Base-by-base conservation (phyloP, 352 stramenopile genomes). In the Pythium phragmiticola region DNA sequence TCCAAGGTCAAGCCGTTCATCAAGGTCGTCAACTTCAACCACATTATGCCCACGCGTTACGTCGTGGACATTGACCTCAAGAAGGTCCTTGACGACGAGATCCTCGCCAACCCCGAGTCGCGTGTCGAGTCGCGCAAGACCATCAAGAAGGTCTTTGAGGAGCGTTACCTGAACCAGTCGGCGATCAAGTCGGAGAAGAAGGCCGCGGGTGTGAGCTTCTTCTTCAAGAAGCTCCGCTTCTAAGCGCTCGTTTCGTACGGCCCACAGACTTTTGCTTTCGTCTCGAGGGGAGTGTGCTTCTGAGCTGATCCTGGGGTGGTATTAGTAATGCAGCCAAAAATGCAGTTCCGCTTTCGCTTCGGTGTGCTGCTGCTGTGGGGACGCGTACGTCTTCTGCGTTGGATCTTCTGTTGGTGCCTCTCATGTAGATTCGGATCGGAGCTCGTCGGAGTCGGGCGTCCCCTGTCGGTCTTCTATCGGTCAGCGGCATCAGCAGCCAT, bases 21-120 rank as follows among this genome's bases (percentile, higher is more conserved):
- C 56, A 99, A 99, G 87, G 98, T 98, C 84, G 88, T 99, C 69
- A 99, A 99, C 90, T 98, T 98, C 79, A 98, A 98, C 88, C 98
- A 99, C 85, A 91, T 99, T 73, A 99, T 99, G 94, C 98, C 98
- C 63, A 99, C 97, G 57, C 95, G 98, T 76, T 99, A 99, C 82
- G 86, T 98, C 48, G 96, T 98, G 34, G 98, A 99, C 88, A 97
- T 99, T 73, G 97, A 99, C 84, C 82, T 99, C 66, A 99, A 99
- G 92, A 99, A 99, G 87, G 87, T 99, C 60, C 88, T 97, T 19
- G 89, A 96, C 75, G 87, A 94, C 58, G 87, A 94, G 68, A 87
- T 94, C 60, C 68, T 97, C 48, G 80, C 75, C 55, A 90, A 92
- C 71, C 82, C 82, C 51, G 86, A 94, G 71, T 83, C 74, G 66